A percentile compares a stretch with the other conserved stretches of the same genome.
Conservation (phyloP, 352 stramenopile genomes). For the Pythium rishiriense region DNA sequence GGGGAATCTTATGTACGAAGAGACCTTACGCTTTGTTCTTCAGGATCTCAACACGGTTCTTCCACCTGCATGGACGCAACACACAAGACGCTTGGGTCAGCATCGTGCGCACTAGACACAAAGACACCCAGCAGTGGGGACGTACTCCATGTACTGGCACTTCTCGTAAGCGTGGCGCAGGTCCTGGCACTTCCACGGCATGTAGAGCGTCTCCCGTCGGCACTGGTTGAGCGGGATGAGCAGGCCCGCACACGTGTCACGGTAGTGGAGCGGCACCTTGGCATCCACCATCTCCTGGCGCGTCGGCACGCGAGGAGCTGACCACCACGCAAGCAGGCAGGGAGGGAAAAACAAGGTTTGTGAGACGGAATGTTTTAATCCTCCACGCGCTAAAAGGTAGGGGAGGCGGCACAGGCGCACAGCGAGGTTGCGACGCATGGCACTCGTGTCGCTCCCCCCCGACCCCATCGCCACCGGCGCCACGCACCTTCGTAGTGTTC, state of each 20-base stretch:
- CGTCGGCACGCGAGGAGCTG: slow-evolving; percentile 75
- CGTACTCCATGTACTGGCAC: slow-evolving; percentile 95
- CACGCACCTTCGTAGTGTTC: slow-evolving; percentile 66
- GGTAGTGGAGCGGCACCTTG: slow-evolving; percentile 92
- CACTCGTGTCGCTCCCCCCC: no score
- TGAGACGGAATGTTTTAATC: no score
- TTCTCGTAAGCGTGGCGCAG: slow-evolving; percentile 98
- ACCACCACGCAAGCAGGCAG: no score
- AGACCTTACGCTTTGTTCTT: slow-evolving; percentile 67
- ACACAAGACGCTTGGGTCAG: not conserved
- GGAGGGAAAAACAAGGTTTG: no score
- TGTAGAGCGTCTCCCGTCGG: slow-evolving; percentile 92
- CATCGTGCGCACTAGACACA: not conserved
- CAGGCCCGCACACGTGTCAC: slow-evolving; percentile 95
- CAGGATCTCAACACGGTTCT: slow-evolving; percentile 81
- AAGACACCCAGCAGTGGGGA: no score
- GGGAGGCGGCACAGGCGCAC: no score
- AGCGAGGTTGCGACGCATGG: no score
- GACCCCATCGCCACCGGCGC: not conserved
- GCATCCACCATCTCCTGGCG: slow-evolving; percentile 94
- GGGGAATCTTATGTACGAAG: not conserved
- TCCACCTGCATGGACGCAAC: slow-evolving; percentile 42
- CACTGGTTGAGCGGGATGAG: slow-evolving; percentile 96
- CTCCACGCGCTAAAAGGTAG: no score
- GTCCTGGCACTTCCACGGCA: slow-evolving; percentile 96